phyloP scores from a whole-genome alignment of 768 basidiomycete species.

The Rubroboletus satanas region DNA sequence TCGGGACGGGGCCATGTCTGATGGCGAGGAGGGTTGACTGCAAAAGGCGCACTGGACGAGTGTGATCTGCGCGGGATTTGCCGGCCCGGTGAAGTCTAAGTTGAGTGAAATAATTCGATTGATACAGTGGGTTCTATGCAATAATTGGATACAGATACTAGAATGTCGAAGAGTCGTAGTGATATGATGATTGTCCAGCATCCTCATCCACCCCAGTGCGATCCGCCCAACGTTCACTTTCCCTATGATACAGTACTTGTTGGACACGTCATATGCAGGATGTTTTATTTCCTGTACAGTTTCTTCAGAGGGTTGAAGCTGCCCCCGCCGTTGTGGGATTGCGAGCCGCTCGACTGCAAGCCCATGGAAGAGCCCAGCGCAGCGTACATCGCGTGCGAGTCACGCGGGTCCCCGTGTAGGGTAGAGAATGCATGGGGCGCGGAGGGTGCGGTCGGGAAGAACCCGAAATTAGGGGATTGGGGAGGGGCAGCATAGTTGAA shows the following conservation, averaged over 20 bases:
- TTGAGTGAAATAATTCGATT: too few species aligned
- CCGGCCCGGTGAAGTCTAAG: constrained; percentile 21
- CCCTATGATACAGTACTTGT: constrained; percentile 30
- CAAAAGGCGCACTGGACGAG: background rate
- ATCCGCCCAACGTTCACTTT: background rate
- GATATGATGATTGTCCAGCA: background rate
- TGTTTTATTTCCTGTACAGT: constrained; percentile 31
- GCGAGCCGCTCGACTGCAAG: constrained; percentile 22
- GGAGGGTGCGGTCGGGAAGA: constrained; percentile 54
- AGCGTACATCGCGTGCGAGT: constrained; percentile 56
- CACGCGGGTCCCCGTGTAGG: constrained; percentile 60
- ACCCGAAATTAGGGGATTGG: constrained; percentile 53
- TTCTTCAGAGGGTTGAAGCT: constrained; percentile 34
- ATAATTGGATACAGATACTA: constrained; percentile 19
- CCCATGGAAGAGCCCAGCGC: constrained; percentile 38
- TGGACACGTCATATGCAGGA: background rate
- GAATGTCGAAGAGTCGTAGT: constrained; percentile 21
- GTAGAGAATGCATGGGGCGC: constrained; percentile 55
- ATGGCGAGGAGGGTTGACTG: background rate
- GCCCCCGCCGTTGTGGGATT: constrained; percentile 20
- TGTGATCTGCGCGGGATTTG: constrained; percentile 23
- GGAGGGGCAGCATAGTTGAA: constrained; percentile 39
- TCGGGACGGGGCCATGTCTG: constrained; percentile 38
- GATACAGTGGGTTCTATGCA: constrained; percentile 24
- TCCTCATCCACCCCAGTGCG: background rate